Evolutionary conservation across 164 flowering plant species (phyloP).

Genomic region (Macadamia integrifolia): DNA sequence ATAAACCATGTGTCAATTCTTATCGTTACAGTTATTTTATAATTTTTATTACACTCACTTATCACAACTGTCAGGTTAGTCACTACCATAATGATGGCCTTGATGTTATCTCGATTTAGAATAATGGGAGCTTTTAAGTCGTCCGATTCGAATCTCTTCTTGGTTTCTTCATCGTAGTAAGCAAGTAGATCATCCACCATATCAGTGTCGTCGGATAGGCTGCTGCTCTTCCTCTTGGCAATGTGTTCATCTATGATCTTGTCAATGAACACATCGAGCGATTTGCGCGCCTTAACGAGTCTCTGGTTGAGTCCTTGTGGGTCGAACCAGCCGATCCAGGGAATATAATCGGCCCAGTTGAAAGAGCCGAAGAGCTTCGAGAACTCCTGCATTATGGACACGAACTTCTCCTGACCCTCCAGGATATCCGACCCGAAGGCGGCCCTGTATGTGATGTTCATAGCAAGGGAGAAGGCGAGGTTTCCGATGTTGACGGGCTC

Average conservation of each 20-base stretch:
- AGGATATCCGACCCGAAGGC: conserved; percentile 60
- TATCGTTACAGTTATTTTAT: too few relatives aligned
- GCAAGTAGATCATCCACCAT: conserved; percentile 79
- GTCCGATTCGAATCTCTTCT: conserved; percentile 19
- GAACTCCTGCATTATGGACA: conserved; percentile 65
- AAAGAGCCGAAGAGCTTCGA: conserved; percentile 80
- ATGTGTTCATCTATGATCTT: conserved; percentile 58
- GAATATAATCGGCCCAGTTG: conserved; percentile 65
- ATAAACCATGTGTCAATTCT: too few relatives aligned
- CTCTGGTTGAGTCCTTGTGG: conserved; percentile 49
- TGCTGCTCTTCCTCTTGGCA: conserved; percentile 20
- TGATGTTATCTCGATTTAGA: conserved; percentile 65
- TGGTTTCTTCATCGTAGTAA: conserved; percentile 40
- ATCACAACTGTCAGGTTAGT: background rate
- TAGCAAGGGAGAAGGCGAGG: conserved; percentile 53
- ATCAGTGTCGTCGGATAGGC: conserved; percentile 20
- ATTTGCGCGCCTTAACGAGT: conserved; percentile 38
- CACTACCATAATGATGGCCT: conserved; percentile 81
- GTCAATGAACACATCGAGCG: conserved; percentile 65
- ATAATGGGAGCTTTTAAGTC: conserved; percentile 43
- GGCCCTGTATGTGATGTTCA: conserved; percentile 50
- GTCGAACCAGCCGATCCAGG: conserved; percentile 49
- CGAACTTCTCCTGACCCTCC: conserved; percentile 58
- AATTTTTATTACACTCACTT: too few relatives aligned
- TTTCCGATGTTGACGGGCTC: conserved; percentile 51